Conservation (phyloP, 495 filamentous ascomycete species). For the Penicillium atrosanguineum region DNA sequence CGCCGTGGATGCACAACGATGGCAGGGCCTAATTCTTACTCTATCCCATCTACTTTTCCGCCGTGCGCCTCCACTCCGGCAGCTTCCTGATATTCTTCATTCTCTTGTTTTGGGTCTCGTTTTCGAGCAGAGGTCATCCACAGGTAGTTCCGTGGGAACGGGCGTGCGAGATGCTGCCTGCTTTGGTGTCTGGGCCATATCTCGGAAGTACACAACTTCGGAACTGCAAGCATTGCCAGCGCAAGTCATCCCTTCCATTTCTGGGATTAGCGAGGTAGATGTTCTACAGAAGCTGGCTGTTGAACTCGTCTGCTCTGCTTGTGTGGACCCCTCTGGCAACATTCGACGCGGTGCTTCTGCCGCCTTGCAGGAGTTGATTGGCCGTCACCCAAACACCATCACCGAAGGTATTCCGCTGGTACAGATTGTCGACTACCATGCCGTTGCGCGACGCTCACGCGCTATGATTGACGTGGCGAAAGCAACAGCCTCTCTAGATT, state of each 20-base stretch:
- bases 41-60: slow-evolving; percentile 82
- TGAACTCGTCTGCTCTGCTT: slow-evolving; percentile 76
- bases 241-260: slow-evolving; percentile 27
- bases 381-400: slow-evolving; percentile 83
- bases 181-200: slow-evolving; percentile 92
- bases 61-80: slow-evolving; percentile 62
- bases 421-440: slow-evolving; percentile 88
- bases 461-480: slow-evolving; percentile 75
- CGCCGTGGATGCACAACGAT: slow-evolving; percentile 73
- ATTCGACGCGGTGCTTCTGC: slow-evolving; percentile 90
- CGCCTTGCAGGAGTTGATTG: slow-evolving; percentile 90
- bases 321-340: slow-evolving; percentile 86
- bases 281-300: slow-evolving; percentile 75
- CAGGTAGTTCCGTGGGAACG: slow-evolving; percentile 78
- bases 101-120: slow-evolving; percentile 69
- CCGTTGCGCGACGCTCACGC: slow-evolving; percentile 79
- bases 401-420: slow-evolving; percentile 77
- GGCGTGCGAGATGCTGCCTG: slow-evolving; percentile 97
- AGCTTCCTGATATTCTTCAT: slow-evolving; percentile 67
- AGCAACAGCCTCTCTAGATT: slow-evolving; percentile 59
- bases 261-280: slow-evolving; percentile 25
- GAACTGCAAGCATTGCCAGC: slow-evolving; percentile 67
- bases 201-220: slow-evolving; percentile 77
- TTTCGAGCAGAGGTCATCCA: slow-evolving; percentile 81
- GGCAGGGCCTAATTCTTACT: slow-evolving; percentile 90